Percentiles rank a stretch among this genome's conserved stretches.
Evolutionary conservation across 2,329 filamentous ascomycete species (phyloP).

Genomic region (Boeremia lycopersici): DNA sequence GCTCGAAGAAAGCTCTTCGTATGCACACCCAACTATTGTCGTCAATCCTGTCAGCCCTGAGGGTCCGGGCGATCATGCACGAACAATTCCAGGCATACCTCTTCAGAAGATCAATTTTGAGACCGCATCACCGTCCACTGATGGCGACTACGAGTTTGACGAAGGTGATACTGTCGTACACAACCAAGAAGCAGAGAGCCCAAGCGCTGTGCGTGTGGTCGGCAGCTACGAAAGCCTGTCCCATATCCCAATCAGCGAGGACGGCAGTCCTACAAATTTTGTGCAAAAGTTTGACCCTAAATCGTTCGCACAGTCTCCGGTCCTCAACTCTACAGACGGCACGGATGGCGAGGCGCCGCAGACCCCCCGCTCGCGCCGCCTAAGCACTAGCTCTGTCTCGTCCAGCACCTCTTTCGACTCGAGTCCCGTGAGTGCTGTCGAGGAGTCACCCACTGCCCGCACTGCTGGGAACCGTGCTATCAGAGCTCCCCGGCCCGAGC

Average conservation of each 20-base stretch:
- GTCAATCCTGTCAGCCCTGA: background rate
- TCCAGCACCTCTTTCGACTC: constrained; percentile 41
- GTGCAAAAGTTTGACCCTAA: constrained; percentile 4
- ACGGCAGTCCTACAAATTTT: constrained; percentile 4
- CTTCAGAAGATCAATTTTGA: background rate
- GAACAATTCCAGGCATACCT: background rate
- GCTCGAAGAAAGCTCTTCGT: background rate
- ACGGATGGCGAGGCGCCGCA: constrained; percentile 30
- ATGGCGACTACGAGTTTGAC: constrained; percentile 42
- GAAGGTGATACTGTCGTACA: constrained; percentile 45
- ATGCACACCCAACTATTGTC: constrained; percentile 3
- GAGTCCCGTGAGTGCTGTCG: constrained; percentile 36
- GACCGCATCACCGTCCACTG: constrained; percentile 7
- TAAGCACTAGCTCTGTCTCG: constrained; percentile 39
- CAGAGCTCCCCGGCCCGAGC: constrained; percentile 45
- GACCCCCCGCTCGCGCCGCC: constrained; percentile 40
- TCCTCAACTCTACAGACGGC: constrained; percentile 29
- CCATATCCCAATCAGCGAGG: constrained; percentile 3
- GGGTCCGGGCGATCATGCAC: background rate
- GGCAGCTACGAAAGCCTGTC: constrained; percentile 6
- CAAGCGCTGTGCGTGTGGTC: constrained; percentile 1
- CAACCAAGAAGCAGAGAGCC: constrained; percentile 28
- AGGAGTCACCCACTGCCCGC: constrained; percentile 47
- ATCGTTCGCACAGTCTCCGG: constrained; percentile 22
- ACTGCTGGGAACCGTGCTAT: constrained; percentile 33